phyloP scores from a whole-genome alignment of 192 early-diverging fungal genomes.

The Blastocladiella britannica region DNA sequence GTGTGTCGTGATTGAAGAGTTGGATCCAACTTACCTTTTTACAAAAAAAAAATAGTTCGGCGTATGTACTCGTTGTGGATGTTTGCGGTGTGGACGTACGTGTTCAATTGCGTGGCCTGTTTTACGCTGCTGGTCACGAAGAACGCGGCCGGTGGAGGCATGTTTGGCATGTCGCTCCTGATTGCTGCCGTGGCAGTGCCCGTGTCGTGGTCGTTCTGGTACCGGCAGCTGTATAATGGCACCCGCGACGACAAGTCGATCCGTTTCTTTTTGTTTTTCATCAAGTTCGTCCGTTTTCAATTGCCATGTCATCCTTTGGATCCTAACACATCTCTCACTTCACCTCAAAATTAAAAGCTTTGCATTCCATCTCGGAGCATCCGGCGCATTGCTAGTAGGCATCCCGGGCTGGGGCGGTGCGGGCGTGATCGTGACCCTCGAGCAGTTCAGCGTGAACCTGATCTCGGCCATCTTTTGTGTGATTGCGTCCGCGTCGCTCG shows the following conservation, averaged over 20 bases:
- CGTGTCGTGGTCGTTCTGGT: slow-evolving; percentile 14
- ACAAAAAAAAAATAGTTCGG: not conserved
- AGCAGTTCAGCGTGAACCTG: not conserved
- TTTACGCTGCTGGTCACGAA: slow-evolving; percentile 15
- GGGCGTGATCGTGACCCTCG: not conserved
- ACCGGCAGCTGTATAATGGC: slow-evolving; percentile 17
- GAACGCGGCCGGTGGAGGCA: slow-evolving; percentile 12
- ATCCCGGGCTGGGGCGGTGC: slow-evolving; percentile 16
- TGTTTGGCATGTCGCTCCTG: slow-evolving; percentile 16
- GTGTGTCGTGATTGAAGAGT: not conserved
- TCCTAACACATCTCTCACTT: not conserved
- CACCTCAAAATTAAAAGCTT: slow-evolving; percentile 4
- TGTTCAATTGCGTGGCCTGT: slow-evolving; percentile 12
- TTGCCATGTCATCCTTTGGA: not conserved
- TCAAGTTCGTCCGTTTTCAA: slow-evolving; percentile 1
- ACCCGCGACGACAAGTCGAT: slow-evolving; percentile 10
- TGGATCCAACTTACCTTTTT: not conserved
- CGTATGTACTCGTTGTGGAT: not conserved
- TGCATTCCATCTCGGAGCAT: slow-evolving; percentile 9
- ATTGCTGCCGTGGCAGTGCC: slow-evolving; percentile 16
- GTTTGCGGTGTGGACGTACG: slow-evolving; percentile 9
- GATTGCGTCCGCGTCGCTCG: not conserved
- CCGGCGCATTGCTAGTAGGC: slow-evolving; percentile 10
- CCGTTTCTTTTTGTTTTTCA: slow-evolving; percentile 18
- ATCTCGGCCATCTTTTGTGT: not conserved